These are phyloP conservation scores for Globisporangium apiculatum DNA, from an alignment of 352 stramenopile genomes.

Conservation along the genomic window DNA sequence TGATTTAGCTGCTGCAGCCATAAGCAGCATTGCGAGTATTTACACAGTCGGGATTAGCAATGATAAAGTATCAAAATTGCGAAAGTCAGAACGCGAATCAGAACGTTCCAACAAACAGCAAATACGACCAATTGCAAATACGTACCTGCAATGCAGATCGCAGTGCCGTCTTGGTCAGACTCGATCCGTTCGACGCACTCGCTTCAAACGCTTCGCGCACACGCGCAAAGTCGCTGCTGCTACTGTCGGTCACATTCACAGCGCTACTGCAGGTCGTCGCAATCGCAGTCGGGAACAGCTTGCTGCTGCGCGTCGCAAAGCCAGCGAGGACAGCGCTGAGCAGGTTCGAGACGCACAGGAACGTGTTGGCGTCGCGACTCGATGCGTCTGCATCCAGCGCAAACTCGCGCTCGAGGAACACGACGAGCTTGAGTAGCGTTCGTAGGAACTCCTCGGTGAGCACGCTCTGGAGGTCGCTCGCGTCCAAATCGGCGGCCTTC, in stretches of 20 bases:
- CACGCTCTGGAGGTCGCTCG: conserved; percentile 69
- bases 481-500: conserved; percentile 49
- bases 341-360: conserved; percentile 61
- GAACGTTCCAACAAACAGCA: neutral
- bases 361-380: conserved; percentile 19
- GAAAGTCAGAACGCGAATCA: too few species aligned
- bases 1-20: neutral
- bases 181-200: conserved; percentile 16
- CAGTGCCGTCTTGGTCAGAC: conserved; percentile 18
- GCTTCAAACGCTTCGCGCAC: conserved; percentile 21
- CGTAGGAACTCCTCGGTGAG: conserved; percentile 72
- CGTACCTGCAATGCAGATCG: conserved; percentile 28
- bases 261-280: neutral
- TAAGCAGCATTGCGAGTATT: neutral
- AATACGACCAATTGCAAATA: neutral
- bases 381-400: conserved; percentile 12
- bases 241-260: neutral
- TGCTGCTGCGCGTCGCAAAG: conserved; percentile 33
- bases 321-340: conserved; percentile 51
- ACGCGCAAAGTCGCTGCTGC: conserved; percentile 6
- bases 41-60: too few species aligned
- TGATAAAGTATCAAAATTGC: too few species aligned
- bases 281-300: conserved; percentile 37
- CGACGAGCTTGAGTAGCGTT: conserved; percentile 58
- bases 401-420: conserved; percentile 71